These are phyloP conservation scores for Brassica hybrid DNA, from an alignment of 441 rosid genomes.

Conservation along the genomic window DNA sequence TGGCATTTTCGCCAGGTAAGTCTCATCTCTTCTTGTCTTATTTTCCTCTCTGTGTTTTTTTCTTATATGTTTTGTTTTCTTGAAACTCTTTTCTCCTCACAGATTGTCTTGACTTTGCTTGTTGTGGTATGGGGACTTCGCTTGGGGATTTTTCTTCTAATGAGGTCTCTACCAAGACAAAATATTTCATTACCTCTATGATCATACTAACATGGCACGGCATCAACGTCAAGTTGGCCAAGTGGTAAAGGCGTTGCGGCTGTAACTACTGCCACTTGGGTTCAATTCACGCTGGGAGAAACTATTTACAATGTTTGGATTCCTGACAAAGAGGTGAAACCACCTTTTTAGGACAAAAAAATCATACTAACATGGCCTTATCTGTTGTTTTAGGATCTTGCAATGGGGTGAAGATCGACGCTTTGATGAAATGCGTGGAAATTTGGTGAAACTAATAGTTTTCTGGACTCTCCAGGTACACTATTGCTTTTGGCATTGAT, in stretches of 20 bases:
- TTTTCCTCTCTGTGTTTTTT: background rate
- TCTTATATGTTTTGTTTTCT: background rate
- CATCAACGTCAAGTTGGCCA: no score
- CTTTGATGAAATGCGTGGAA: slow-evolving; percentile 72
- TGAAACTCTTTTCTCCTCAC: slow-evolving; percentile 17
- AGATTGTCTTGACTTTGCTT: slow-evolving; percentile 79
- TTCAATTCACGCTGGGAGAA: no score
- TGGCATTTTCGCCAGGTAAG: slow-evolving; percentile 90
- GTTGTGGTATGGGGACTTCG: slow-evolving; percentile 94
- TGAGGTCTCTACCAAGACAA: slow-evolving; percentile 58
- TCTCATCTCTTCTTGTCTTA: background rate
- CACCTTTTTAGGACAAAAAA: no score
- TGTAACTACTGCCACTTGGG: no score
- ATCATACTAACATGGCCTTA: background rate
- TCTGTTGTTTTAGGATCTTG: slow-evolving; percentile 56
- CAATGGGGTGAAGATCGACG: slow-evolving; percentile 92
- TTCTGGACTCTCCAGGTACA: slow-evolving; percentile 83
- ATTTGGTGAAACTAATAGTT: slow-evolving; percentile 65
- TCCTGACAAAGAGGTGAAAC: no score
- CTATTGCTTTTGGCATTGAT: background rate
- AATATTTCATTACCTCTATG: background rate
- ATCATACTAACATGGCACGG: background rate
- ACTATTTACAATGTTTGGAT: no score
- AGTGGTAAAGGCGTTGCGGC: no score
- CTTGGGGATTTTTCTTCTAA: slow-evolving; percentile 62